These are phyloP conservation scores for Boletus coccyginus DNA, from an alignment of 768 basidiomycete genomes.

Conservation along the genomic window DNA sequence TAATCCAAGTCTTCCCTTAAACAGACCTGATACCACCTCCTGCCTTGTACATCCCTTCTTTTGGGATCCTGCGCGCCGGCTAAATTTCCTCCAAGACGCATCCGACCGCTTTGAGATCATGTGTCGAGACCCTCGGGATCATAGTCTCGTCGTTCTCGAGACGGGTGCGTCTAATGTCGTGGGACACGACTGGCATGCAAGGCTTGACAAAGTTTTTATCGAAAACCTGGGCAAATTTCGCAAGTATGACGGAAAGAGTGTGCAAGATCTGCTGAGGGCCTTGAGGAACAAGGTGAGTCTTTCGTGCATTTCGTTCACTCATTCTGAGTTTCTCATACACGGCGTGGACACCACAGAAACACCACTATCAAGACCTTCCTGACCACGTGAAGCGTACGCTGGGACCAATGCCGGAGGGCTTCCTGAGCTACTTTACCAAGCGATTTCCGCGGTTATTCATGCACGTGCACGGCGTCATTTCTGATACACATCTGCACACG, in stretches of 20 bases:
- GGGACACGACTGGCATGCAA: constrained; percentile 85
- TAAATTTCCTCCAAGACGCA: constrained; percentile 95
- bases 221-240: constrained; percentile 96
- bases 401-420: constrained; percentile 90
- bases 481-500: constrained; percentile 61
- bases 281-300: constrained; percentile 86
- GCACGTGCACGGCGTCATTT: constrained; percentile 86
- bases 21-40: constrained; percentile 84
- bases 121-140: constrained; percentile 87
- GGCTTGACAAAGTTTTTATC: constrained; percentile 85
- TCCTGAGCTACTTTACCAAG: constrained; percentile 87
- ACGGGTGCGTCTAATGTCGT: constrained; percentile 65
- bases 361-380: constrained; percentile 96
- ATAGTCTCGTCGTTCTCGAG: constrained; percentile 73
- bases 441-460: constrained; percentile 91
- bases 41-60: constrained; percentile 94
- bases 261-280: constrained; percentile 90
- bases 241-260: constrained; percentile 90
- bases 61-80: constrained; percentile 84
- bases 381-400: constrained; percentile 86
- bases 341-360: constrained; percentile 62
- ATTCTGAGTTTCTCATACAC: constrained; percentile 8
- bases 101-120: constrained; percentile 98
- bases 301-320: background rate
- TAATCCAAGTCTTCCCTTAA: background rate